phyloP scores from a whole-genome alignment of 2,329 filamentous ascomycete species.

The Diaporthe sp. region DNA sequence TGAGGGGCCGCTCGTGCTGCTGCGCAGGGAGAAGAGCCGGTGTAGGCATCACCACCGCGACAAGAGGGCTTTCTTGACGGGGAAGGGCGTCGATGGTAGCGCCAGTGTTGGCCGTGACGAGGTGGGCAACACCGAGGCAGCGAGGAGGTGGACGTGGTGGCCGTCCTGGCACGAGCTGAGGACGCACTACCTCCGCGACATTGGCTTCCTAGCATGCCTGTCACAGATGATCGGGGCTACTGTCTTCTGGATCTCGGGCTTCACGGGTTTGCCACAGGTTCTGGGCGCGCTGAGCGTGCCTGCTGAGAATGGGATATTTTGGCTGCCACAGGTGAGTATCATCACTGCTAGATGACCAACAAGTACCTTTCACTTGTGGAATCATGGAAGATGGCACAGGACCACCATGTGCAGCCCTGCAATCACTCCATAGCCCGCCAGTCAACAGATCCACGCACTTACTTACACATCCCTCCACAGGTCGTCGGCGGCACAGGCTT shows the following conservation, averaged over 20 bases:
- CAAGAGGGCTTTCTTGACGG: slow-evolving; percentile 33
- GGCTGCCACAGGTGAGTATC: slow-evolving; percentile 68
- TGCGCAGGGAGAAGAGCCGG: slow-evolving; percentile 20
- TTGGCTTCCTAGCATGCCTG: slow-evolving; percentile 74
- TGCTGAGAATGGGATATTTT: slow-evolving; percentile 69
- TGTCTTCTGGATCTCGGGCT: slow-evolving; percentile 75
- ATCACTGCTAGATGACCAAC: not conserved
- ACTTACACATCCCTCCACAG: slow-evolving; percentile 56
- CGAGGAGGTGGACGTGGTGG: slow-evolving; percentile 69
- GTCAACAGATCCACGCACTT: not conserved
- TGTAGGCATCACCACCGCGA: slow-evolving; percentile 45
- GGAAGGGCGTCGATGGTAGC: not conserved
- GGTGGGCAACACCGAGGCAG: not conserved
- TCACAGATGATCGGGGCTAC: slow-evolving; percentile 71
- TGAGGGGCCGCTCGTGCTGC: slow-evolving; percentile 25
- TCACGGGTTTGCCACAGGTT: slow-evolving; percentile 72
- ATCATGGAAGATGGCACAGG: not conserved
- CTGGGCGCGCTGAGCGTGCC: slow-evolving; percentile 60
- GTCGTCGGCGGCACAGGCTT: slow-evolving; percentile 75
- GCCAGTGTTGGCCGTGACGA: not conserved
- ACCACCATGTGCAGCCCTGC: not conserved
- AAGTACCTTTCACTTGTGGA: no score
- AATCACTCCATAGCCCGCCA: not conserved
- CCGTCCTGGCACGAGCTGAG: slow-evolving; percentile 69
- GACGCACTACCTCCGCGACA: slow-evolving; percentile 71